Evolutionary conservation across 257 asterid genomes (phyloP).

Genomic region (Fraxinus quadrangulata): DNA sequence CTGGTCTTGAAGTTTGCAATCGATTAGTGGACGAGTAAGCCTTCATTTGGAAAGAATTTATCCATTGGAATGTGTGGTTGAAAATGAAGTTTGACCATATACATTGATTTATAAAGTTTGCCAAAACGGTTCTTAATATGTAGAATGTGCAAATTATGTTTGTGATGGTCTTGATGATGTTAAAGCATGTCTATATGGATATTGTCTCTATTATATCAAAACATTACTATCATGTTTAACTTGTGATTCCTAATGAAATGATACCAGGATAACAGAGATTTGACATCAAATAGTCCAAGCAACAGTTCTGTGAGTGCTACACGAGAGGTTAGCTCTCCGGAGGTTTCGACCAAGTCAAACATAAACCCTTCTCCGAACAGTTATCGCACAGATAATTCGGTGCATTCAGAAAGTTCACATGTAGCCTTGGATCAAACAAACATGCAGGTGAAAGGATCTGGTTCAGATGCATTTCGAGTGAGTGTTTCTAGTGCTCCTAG

Average conservation of each 20-base stretch:
- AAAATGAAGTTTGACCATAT: too few relatives aligned
- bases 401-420: conserved; percentile 67
- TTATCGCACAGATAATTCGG: conserved; percentile 43
- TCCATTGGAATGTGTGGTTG: too few relatives aligned
- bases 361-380: conserved; percentile 63
- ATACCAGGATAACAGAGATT: conserved; percentile 62
- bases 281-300: conserved; percentile 77
- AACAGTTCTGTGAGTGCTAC: conserved; percentile 74
- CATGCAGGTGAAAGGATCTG: conserved; percentile 82
- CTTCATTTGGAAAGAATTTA: too few relatives aligned
- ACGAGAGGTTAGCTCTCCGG: conserved; percentile 68
- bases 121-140: not conserved
- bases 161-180: conserved; percentile 2
- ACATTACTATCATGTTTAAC: conserved; percentile 14
- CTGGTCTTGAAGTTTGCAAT: not conserved
- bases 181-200: not conserved
- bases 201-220: not conserved
- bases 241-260: conserved; percentile 13
- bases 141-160: not conserved
- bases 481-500: conserved; percentile 97
- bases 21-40: not conserved
- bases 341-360: conserved; percentile 59
- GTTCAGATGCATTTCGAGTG: conserved; percentile 84
- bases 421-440: conserved; percentile 71
- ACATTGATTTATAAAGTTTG: not conserved